Evolutionary conservation across 2,329 filamentous ascomycete genomes (phyloP), one percentile per base, ranked within the genome.

Genomic region (Fusarium pilosicola): DNA sequence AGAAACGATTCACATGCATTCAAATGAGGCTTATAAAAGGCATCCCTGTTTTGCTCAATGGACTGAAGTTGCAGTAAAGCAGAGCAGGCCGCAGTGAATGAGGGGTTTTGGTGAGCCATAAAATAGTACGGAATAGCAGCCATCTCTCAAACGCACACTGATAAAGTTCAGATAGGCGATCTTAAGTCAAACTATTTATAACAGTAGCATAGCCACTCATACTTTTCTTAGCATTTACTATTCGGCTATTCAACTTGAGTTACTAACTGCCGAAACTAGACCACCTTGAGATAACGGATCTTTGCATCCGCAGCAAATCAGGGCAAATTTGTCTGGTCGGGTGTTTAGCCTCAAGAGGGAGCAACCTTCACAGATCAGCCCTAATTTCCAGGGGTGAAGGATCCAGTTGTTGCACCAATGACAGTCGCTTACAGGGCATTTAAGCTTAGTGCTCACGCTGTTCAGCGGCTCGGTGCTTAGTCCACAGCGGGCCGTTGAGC

Each of bases 361-460:
- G 26, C 15, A 63, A 34, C 28, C 22, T 22, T 38, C 14, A n/a
- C 17, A 32, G 18, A 28, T 63, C 64, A 62, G 56, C 56, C 48
- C 26, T 68, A 55, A 51, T 63, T 18, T 63, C 17, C 48, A 62
- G 56, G 64, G 63, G 56, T 5, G 17, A 68, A 32, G 18, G 34
- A 52, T 48, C 36, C 55, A 42, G 26, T 7, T 13, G 22, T 26
- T 34, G 34, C 42, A 44, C 56, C 64, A 68, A 68, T 63, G 38
- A 17, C 7, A 28, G 8, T 18, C 7, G 13, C 22, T 48, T n/a
- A n/a, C 17, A 10, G 22, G 22, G 28, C 24, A 32, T 52, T 42
- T 42, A 17, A 12, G 36, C 34, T 52, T 68, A 68, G 65, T 28
- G 65, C 55, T 68, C 34, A 62, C 51, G 28, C 36, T n/a, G 28